Evolutionary conservation across 139 green algal species (phyloP), one percentile per base, ranked within the genome.

Genomic region (Axilococcus clingmanii): DNA sequence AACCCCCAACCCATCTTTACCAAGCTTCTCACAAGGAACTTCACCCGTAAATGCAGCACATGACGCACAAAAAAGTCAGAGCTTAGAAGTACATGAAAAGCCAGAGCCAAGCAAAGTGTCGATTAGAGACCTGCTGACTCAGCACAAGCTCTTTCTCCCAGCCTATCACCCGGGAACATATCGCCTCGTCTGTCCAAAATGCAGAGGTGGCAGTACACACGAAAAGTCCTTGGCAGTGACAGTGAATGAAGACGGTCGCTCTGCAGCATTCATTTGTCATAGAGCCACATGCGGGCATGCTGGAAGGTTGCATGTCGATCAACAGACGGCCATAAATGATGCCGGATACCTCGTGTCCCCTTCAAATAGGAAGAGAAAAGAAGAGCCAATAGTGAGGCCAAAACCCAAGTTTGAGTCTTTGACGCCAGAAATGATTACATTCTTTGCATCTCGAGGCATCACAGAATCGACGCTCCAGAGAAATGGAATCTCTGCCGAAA

Each of bases 211-310:
- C 30, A 43, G 29, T 33, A 58, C 34, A 19, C n/a, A 40, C 20
- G 71, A 79, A 42, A 44, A 35, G 2, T 65, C 42, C 43, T 49
- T 84, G 7, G 45, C 35, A 7, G 49, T 86, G 3, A 57, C 53
- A n/a, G 68, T 84, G 14, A 52, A 63, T 1, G 44, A 65, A 17
- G 65, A 62, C 44, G 59, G 51, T 25, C 52, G 60, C 22, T 36
- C 32, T 8, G 79, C 77, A 22, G 30, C 65, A 23, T 90, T 68
- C 68, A 34, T 65, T 28, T 91, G 82, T 62, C 66, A 73, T 54
- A 54, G 82, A 4, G 72, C 52, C 23, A 82, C 37, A 2, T 91
- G 82, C 53, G 76, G 74, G 19, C 78, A 50, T 33, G 34, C 48
- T 43, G 81, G 81, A 2, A 37, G 22, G 8, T 44, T 64, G 17